These are phyloP conservation scores for Themeda triandra DNA, from an alignment of 176 grass and related monocot genomes.

Conservation along the genomic window DNA sequence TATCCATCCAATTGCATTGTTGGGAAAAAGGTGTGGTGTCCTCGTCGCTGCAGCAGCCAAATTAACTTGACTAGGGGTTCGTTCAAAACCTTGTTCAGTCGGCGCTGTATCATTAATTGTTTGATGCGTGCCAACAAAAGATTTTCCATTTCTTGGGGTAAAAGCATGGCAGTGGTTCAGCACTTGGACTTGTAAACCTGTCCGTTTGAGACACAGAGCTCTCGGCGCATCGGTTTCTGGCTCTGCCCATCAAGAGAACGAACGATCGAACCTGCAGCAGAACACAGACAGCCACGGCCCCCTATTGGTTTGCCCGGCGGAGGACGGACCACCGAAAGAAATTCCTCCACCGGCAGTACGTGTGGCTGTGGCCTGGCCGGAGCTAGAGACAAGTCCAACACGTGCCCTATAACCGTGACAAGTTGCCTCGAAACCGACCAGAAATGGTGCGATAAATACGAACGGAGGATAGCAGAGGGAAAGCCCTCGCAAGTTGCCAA, in stretches of 20 bases:
- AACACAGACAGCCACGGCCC: too few relatives aligned
- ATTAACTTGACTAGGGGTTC: too few relatives aligned
- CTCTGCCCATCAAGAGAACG: not conserved
- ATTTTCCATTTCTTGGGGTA: too few relatives aligned
- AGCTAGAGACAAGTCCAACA: not conserved
- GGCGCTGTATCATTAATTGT: too few relatives aligned
- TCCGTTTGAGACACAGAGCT: not conserved
- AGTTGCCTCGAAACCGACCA: not conserved
- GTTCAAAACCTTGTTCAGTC: too few relatives aligned
- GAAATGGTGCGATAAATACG: not conserved
- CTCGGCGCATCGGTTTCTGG: not conserved
- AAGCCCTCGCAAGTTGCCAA: not conserved
- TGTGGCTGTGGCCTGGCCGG: not conserved
- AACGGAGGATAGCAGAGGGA: not conserved
- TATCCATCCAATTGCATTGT: not conserved
- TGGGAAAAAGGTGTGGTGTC: not conserved
- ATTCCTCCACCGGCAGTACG: not conserved
- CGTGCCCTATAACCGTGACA: not conserved
- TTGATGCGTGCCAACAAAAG: too few relatives aligned
- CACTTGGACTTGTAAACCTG: not conserved
- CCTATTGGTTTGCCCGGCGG: not conserved
- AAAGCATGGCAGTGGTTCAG: too few relatives aligned
- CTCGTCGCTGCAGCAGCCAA: not conserved
- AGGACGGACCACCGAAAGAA: not conserved
- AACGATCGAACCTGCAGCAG: not conserved